Conservation (phyloP, 345 rosid genomes). For the Aquilaria malaccensis region DNA sequence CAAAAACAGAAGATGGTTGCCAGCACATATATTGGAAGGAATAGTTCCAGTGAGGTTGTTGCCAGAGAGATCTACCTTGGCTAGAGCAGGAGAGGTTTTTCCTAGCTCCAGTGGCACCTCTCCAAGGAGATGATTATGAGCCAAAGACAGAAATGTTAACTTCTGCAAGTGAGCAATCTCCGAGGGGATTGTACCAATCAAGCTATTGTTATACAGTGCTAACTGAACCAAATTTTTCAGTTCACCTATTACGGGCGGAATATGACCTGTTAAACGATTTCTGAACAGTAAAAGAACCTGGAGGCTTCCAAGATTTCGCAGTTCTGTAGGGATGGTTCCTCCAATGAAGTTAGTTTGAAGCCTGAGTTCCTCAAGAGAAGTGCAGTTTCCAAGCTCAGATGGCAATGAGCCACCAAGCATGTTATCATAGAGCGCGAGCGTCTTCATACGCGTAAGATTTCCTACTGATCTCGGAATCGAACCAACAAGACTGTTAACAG, state of each 20-base stretch:
- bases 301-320: constrained; percentile 22
- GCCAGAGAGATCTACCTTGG: constrained; percentile 25
- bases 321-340: constrained; percentile 26
- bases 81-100: constrained; percentile 12
- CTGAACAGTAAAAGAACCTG: constrained; percentile 24
- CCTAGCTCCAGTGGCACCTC: constrained; percentile 23
- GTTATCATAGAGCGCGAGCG: constrained; percentile 22
- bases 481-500: constrained; percentile 28
- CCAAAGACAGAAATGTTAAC: constrained; percentile 26
- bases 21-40: constrained; percentile 22
- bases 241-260: constrained; percentile 24
- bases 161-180: constrained; percentile 17
- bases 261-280: constrained; percentile 22
- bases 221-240: constrained; percentile 20
- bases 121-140: constrained; percentile 31
- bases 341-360: constrained; percentile 25
- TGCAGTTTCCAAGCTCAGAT: constrained; percentile 33
- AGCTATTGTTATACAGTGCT: constrained; percentile 29
- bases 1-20: constrained; percentile 21
- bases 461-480: constrained; percentile 28
- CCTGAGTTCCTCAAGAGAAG: constrained; percentile 25
- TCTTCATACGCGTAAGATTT: constrained; percentile 15
- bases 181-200: constrained; percentile 30
- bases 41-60: constrained; percentile 26
- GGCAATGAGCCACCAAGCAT: constrained; percentile 28